Conservation (phyloP, 1,284 basidiomycete genomes). For the Ceratorhiza oryzae-sativae region DNA sequence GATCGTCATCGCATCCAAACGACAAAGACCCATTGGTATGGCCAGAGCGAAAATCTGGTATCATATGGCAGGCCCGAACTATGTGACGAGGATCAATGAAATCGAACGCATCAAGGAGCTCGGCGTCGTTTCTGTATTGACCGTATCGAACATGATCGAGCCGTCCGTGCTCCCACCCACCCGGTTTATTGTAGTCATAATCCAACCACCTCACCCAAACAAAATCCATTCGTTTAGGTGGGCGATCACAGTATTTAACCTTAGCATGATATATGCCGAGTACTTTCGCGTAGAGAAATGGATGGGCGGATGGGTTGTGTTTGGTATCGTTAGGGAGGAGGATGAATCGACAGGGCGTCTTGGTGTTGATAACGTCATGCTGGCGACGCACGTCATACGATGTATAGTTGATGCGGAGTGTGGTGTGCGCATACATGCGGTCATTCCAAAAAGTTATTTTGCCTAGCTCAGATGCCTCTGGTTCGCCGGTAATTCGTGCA, state of each 20-base stretch:
- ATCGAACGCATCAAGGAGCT: slow-evolving; percentile 23
- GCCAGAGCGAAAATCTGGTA: slow-evolving; percentile 37
- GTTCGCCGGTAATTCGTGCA: slow-evolving; percentile 2
- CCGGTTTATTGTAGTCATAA: neutral
- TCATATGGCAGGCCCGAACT: slow-evolving; percentile 13
- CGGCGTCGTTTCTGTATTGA: neutral
- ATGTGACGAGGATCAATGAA: slow-evolving; percentile 34
- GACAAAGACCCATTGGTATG: neutral
- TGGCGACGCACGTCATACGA: slow-evolving; percentile 49
- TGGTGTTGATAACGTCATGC: slow-evolving; percentile 43
- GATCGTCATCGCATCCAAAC: neutral
- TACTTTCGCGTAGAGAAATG: slow-evolving; percentile 42
- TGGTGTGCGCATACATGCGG: slow-evolving; percentile 47
- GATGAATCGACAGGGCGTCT: slow-evolving; percentile 26
- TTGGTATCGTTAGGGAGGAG: slow-evolving; percentile 14
- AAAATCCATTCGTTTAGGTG: slow-evolving; percentile 44
- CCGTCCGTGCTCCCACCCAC: slow-evolving; percentile 8
- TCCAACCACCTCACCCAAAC: slow-evolving; percentile 48
- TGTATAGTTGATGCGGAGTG: slow-evolving; percentile 49
- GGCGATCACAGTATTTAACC: neutral
- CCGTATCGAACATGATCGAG: neutral
- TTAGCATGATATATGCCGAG: slow-evolving; percentile 43
- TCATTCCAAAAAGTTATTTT: slow-evolving; percentile 44
- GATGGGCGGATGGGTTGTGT: slow-evolving; percentile 13
- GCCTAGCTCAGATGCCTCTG: slow-evolving; percentile 24